phyloP scores from a whole-genome alignment of 2,329 filamentous ascomycete genomes.

The Apiospora sp. region DNA sequence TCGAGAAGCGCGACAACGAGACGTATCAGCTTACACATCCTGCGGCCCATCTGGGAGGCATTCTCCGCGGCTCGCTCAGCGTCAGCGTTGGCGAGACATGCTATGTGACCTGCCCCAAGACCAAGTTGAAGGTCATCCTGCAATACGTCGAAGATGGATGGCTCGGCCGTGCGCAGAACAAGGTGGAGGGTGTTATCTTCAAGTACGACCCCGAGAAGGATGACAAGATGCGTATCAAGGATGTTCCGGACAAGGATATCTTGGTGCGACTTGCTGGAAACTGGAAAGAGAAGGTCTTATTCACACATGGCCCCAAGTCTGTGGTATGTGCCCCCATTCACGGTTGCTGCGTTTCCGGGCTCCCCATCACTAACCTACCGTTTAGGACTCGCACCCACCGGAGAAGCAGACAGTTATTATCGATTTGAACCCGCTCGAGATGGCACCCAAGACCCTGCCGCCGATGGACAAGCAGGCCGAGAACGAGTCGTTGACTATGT shows the following conservation, averaged over 20 bases:
- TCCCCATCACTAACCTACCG: constrained; percentile 1
- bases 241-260: constrained; percentile 85
- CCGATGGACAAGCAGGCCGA: constrained; percentile 80
- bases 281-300: constrained; percentile 79
- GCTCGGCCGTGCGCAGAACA: constrained; percentile 90
- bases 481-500: constrained; percentile 90
- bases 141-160: constrained; percentile 95
- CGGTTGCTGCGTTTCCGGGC: not conserved
- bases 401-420: constrained; percentile 79
- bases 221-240: constrained; percentile 78
- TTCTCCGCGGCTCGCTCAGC: constrained; percentile 86
- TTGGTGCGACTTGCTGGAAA: constrained; percentile 83
- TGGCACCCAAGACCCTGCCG: constrained; percentile 81
- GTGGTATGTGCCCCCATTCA: constrained; percentile 58
- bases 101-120: constrained; percentile 89
- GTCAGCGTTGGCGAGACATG: constrained; percentile 91
- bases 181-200: constrained; percentile 90
- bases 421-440: constrained; percentile 83
- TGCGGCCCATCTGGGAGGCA: constrained; percentile 87
- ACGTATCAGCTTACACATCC: constrained; percentile 96
- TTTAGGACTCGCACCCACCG: constrained; percentile 53
- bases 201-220: constrained; percentile 89
- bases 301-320: constrained; percentile 66
- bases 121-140: constrained; percentile 88
- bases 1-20: constrained; percentile 82